Percentiles rank a stretch among this genome's conserved stretches.
Evolutionary conservation across 2,329 filamentous ascomycete genomes (phyloP).

Genomic region (Hirsutella rhossiliensis): DNA sequence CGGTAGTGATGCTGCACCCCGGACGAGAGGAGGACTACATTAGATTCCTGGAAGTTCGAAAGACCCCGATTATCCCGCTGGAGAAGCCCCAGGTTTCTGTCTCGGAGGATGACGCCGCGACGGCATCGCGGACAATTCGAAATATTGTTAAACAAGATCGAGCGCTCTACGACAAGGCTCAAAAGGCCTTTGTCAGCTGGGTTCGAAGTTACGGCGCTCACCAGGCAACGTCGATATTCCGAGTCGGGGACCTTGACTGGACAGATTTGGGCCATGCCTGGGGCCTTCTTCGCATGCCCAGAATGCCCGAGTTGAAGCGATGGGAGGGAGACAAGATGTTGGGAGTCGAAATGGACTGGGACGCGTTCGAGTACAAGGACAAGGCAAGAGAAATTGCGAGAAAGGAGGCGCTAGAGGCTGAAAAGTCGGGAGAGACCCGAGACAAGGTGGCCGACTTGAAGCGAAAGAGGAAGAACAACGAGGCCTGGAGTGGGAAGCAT

Average conservation of each 20-base stretch:
- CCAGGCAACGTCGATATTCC: constrained; percentile 83
- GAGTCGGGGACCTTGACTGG: constrained; percentile 74
- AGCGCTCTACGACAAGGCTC: constrained; percentile 70
- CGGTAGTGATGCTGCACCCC: constrained; percentile 74
- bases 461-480: constrained; percentile 49
- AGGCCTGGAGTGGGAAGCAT: constrained; percentile 62
- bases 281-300: constrained; percentile 76
- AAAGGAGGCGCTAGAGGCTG: constrained; percentile 39
- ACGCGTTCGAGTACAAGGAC: constrained; percentile 59
- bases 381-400: constrained; percentile 57
- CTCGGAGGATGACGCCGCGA: constrained; percentile 47
- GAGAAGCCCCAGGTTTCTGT: constrained; percentile 42
- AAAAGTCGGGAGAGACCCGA: constrained; percentile 24
- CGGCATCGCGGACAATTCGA: constrained; percentile 49
- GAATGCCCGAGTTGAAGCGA: constrained; percentile 79
- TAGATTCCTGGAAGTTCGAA: constrained; percentile 72
- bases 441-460: constrained; percentile 30
- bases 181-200: constrained; percentile 89
- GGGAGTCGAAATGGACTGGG: constrained; percentile 53
- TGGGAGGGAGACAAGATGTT: constrained; percentile 58
- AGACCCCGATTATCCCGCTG: constrained; percentile 66
- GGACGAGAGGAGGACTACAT: constrained; percentile 86
- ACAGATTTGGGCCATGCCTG: constrained; percentile 66
- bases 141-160: constrained; percentile 38
- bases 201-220: constrained; percentile 86